Percentiles rank a stretch among this genome's conserved stretches.
Conservation (phyloP, 208 protist species). For the Naegleria fowleri region DNA sequence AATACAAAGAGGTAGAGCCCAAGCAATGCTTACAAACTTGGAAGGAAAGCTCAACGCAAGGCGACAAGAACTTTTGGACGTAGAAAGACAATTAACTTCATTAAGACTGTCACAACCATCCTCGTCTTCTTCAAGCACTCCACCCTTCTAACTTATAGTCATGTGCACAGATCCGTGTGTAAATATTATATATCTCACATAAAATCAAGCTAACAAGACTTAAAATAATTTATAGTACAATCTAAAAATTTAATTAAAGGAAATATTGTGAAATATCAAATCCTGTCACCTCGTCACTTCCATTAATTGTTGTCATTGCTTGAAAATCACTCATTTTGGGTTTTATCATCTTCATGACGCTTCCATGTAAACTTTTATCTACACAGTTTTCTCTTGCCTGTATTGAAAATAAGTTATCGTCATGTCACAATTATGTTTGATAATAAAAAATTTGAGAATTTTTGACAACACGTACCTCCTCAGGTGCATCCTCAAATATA, state of each 20-base stretch:
- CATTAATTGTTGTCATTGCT: background rate
- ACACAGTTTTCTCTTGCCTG: background rate
- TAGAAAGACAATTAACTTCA: too few species aligned
- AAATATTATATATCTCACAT: too few species aligned
- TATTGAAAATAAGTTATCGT: too few species aligned
- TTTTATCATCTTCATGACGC: background rate
- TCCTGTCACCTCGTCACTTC: background rate
- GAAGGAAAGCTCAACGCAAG: background rate
- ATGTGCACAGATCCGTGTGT: too few species aligned
- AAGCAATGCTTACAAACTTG: background rate
- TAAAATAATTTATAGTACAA: too few species aligned
- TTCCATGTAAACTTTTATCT: background rate
- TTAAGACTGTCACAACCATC: too few species aligned
- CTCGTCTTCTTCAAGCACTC: too few species aligned
- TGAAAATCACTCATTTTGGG: background rate
- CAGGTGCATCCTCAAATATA: conserved; percentile 83
- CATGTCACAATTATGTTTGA: too few species aligned
- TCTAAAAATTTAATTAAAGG: background rate
- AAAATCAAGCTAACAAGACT: too few species aligned
- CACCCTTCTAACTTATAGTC: too few species aligned
- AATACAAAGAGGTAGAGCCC: background rate
- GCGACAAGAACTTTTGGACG: too few species aligned
- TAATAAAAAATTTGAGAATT: too few species aligned
- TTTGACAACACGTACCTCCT: conserved; percentile 51
- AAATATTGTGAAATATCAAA: background rate